Evolutionary conservation across 2,329 filamentous ascomycete species (phyloP), one percentile per base, ranked within the genome.

Genomic region (Neofusicoccum laricinum): DNA sequence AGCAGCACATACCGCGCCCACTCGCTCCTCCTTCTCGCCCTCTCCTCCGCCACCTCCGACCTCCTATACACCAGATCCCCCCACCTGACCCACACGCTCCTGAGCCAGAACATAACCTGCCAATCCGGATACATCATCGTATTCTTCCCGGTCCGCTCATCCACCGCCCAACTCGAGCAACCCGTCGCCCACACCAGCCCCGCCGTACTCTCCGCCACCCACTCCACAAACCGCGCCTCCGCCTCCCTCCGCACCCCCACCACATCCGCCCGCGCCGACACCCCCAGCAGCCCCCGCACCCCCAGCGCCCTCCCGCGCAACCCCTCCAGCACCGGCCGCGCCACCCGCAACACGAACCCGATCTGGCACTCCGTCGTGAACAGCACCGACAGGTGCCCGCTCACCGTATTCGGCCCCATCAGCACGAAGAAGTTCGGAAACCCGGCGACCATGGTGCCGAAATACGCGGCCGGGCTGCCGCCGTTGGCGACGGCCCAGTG

Each of bases 91-190:
- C 83, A 83, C 1, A 84, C 67, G 61, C 80, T 84, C 14, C 82
- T 69, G 17, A 78, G 61, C 81, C 82, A 85, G 65, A 78, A 84
- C 59, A 75, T 72, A 63, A 78, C 83, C 69, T 84, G 81, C 76
- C 79, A 84, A 53, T 83, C 80, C 0, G 82, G 82, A 67, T 83
- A 85, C 76, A 85, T 82, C 68, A 81, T 80, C 6, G 80, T 82
- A 65, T 85, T 85, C 51, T 79, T 73, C 0, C 78, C 77, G 0
- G 81, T 82, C 50, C 76, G 76, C 0, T 74, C 71, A 64, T 85
- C 80, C 1, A 85, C 74, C 3, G 78, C 82, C 83, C 83, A 85
- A n/a, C 77, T 81, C 1, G 78, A 80, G 66, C 83, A 85, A 0
- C 83, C 82, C 1, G 77, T 78, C 0, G 76, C 71, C 80, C 81